Conservation (phyloP, 108 stramenopile species). For the Asterionellopsis glacialis region DNA sequence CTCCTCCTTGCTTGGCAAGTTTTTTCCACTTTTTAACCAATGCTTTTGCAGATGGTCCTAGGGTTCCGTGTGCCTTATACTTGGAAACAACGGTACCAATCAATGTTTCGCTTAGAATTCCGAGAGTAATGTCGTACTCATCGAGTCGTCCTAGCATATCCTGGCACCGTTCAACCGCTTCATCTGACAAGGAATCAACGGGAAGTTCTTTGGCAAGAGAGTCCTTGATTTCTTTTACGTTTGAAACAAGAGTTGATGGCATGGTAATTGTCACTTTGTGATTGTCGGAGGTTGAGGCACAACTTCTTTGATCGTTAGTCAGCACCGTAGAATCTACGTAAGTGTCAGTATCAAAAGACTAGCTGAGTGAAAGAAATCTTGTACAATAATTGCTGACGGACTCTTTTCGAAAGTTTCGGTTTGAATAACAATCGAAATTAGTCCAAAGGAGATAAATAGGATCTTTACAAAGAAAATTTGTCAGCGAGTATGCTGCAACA, state of each 20-base stretch:
- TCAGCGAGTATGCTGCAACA: too few relatives aligned
- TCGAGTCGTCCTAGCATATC: conserved; percentile 77
- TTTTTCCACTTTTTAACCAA: conserved; percentile 88
- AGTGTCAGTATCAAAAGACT: too few relatives aligned
- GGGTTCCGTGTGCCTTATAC: conserved; percentile 55
- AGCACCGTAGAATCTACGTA: too few relatives aligned
- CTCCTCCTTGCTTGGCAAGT: conserved; percentile 30
- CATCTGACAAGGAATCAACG: conserved; percentile 31
- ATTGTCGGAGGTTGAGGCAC: too few relatives aligned
- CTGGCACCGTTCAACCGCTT: conserved; percentile 50
- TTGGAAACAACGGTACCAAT: conserved; percentile 80
- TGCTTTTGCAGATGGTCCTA: conserved; percentile 52
- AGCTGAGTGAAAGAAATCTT: too few relatives aligned
- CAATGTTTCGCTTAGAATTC: conserved; percentile 66
- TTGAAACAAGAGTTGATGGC: conserved; percentile 10
- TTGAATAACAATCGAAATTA: too few relatives aligned
- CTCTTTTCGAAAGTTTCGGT: too few relatives aligned
- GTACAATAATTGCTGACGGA: too few relatives aligned
- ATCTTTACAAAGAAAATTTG: too few relatives aligned
- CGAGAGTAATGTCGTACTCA: conserved; percentile 50
- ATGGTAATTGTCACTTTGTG: background rate
- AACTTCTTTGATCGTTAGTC: too few relatives aligned
- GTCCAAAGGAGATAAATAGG: too few relatives aligned
- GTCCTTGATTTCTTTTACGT: conserved; percentile 62
- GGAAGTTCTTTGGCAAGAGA: conserved; percentile 60